phyloP scores from a whole-genome alignment of 352 stramenopile genomes.

The Blastocystis sp. region DNA sequence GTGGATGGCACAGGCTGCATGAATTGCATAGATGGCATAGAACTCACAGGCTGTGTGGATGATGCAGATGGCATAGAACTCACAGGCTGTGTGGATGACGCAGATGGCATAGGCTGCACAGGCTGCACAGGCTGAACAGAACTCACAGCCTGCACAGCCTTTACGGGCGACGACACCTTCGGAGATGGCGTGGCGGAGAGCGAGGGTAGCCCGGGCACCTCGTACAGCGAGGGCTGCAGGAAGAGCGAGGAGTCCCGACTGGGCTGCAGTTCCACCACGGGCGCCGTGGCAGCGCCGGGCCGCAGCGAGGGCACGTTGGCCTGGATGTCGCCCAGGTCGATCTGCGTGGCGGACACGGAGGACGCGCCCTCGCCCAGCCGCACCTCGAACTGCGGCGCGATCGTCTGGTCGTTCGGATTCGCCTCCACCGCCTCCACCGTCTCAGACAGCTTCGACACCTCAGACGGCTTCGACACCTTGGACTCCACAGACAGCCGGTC shows the following conservation, averaged over 20 bases:
- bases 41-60: too few relatives aligned
- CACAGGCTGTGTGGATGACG: too few relatives aligned
- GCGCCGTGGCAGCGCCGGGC: background rate
- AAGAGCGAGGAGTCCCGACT: background rate
- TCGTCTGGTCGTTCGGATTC: background rate
- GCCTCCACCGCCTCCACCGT: background rate
- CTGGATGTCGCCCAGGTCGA: background rate
- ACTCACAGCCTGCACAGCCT: background rate
- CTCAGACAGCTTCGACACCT: background rate
- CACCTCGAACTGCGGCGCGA: background rate
- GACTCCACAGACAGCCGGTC: background rate
- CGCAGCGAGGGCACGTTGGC: constrained; percentile 25
- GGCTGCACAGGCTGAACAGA: too few relatives aligned
- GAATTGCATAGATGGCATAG: too few relatives aligned
- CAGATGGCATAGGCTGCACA: too few relatives aligned
- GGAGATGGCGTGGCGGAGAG: background rate
- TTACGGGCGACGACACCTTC: background rate
- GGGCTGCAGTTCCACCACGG: background rate
- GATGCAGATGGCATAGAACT: too few relatives aligned
- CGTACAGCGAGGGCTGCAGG: constrained; percentile 18
- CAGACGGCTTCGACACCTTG: background rate
- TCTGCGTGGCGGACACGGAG: background rate
- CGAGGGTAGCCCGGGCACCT: background rate
- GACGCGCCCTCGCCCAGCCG: background rate
- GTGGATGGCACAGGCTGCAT: too few relatives aligned